phyloP scores from a whole-genome alignment of 352 stramenopile species.

The Globisporangium polare region DNA sequence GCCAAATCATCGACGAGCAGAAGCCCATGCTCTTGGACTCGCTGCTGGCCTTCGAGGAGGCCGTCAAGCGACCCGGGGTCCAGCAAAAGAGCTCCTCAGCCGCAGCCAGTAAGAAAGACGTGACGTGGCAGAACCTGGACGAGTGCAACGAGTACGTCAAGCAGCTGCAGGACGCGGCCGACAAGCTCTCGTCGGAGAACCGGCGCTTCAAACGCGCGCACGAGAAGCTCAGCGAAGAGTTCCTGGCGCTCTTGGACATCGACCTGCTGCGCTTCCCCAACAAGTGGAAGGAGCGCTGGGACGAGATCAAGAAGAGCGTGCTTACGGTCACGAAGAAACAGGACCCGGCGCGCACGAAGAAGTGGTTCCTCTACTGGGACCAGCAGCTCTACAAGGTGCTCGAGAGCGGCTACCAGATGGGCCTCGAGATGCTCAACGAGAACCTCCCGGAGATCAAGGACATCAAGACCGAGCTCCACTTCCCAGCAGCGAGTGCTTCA shows the following conservation, averaged over 20 bases:
- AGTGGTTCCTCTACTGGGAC: constrained; percentile 94
- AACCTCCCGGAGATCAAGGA: constrained; percentile 90
- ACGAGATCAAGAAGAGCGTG: constrained; percentile 78
- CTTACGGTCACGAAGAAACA: constrained; percentile 76
- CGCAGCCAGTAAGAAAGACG: constrained; percentile 57
- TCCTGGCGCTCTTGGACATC: constrained; percentile 85
- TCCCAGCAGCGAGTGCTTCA: constrained; percentile 23
- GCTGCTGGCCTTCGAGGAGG: constrained; percentile 90
- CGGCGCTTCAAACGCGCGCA: constrained; percentile 87
- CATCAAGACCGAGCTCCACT: constrained; percentile 73
- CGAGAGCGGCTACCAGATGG: constrained; percentile 92
- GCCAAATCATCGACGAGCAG: constrained; percentile 92
- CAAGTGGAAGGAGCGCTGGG: constrained; percentile 88
- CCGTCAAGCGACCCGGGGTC: constrained; percentile 61
- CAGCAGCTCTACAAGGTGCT: constrained; percentile 95
- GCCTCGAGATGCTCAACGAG: constrained; percentile 93
- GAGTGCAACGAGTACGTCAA: constrained; percentile 93
- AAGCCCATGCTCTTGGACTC: constrained; percentile 93
- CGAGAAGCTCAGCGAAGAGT: constrained; percentile 74
- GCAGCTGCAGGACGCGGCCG: constrained; percentile 86
- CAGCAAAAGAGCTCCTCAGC: constrained; percentile 32
- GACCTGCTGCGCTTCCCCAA: constrained; percentile 83
- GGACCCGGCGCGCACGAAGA: constrained; percentile 67
- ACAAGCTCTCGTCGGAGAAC: constrained; percentile 90
- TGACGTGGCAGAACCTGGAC: constrained; percentile 89